Evolutionary conservation across 768 basidiomycete genomes (phyloP), one percentile per base, ranked within the genome.

Genomic region (Lactarius quietus): DNA sequence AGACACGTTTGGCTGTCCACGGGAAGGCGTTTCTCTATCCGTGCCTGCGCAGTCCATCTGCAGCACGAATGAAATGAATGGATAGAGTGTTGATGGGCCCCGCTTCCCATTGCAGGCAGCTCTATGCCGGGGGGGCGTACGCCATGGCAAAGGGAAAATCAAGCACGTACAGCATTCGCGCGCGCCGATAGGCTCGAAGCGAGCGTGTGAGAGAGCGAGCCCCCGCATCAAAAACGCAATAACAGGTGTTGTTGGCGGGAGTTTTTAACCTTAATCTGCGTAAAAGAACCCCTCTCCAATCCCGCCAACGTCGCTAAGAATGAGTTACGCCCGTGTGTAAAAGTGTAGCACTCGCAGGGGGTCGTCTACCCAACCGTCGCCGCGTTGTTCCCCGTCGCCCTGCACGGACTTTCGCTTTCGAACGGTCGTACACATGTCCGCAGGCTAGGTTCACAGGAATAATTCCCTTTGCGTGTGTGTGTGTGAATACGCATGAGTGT

Each of bases 391-490:
- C 57, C 59, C n/a, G 29, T 15, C n/a, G 45, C 28, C 23, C 28
- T 48, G 15, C 48, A 61, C 20, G 58, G 26, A 18, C 38, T 43
- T 65, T 55, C 43, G 45, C 59, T 41, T 9, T 57, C 38, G 59
- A 38, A 65, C 29, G 29, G 54, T 65, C 64, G 59, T 65, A 65
- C 36, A 48, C 57, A 65, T 60, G 55, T n/a, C 61, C 36, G 35
- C 43, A 43, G 36, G 17, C 38, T 17, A 29, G 17, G 17, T 26
- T 38, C 38, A 39, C 35, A 57, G 48, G 55, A 26, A 52, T 54
- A 15, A 36, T 61, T 31, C 63, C 41, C 38, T 39, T 33, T 35
- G 54, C 20, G 33, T 53, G 23, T 31, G 48, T 15, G 39, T 23
- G 28, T 48, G 61, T 38, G 41, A 31, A 31, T 52, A n/a, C 48